Base-by-base conservation (phyloP, 169 alveolate species). In the Ichthyophthirius multifiliis region DNA sequence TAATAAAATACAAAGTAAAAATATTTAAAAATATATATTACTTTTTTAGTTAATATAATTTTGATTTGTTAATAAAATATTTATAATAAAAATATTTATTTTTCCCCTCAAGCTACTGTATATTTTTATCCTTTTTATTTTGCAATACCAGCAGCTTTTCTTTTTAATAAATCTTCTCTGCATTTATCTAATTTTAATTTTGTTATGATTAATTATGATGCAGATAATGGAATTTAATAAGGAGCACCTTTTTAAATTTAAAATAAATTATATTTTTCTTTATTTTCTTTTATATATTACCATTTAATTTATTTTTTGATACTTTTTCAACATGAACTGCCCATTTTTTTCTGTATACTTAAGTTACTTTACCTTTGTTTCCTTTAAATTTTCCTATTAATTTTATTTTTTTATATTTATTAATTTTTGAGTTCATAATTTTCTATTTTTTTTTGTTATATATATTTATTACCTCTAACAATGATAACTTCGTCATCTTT, bases 401-500 rank as follows among this genome's bases (percentile, higher is more conserved):
- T n/a, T 27, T 16, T 18, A n/a, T n/a, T n/a, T n/a, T n/a, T n/a
- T n/a, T n/a, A n/a, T n/a, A n/a, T n/a, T n/a, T n/a, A n/a, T n/a
- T n/a, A n/a, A n/a, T n/a, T n/a, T n/a, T n/a, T n/a, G n/a, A n/a
- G n/a, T n/a, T n/a, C n/a, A n/a, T n/a, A n/a, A n/a, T n/a, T n/a
- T n/a, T n/a, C n/a, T n/a, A n/a, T n/a, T n/a, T n/a, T n/a, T n/a
- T n/a, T n/a, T n/a, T n/a, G n/a, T n/a, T n/a, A n/a, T 32, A 18
- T 12, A 45, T 31, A 27, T 76, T 74, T 34, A 16, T 65, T 80
- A 31, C 99, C 99, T 76, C 99, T 94, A 67, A 97, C 97, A 77
- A 98, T 96, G 95, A 96, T 97, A 74, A 98, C 99, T 83, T 97
- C 99, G 85, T 98, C 99, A 74, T 98, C 99, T 90, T 97, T 98